Base-by-base conservation (phyloP, 1,139 yeast genomes). In the Debaryomyces psychrophilus region DNA sequence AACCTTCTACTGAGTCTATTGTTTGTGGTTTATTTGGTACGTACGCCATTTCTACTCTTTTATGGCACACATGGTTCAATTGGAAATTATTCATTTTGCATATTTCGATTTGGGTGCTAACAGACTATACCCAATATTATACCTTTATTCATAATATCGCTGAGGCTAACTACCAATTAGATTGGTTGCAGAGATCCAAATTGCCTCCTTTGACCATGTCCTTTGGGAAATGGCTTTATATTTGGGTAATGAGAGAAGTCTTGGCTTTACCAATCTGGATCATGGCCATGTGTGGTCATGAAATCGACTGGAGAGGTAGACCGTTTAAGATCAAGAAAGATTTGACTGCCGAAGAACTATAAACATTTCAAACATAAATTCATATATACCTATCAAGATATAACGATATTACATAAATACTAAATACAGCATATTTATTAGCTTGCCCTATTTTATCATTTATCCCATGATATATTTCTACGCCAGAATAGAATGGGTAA, bases 221-320 rank as follows among this genome's bases (percentile, higher is more conserved):
- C 1, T 44, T 51, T 15, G 35, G 46, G 31, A 54, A 49, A 28
- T 73, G 78, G 77, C 42, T 60, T 6, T 54, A 57, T 41, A 57
- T 69, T 20, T 90, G 97, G 97, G 31, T 76, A 0, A 60, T 81
- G 40, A 71, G 97, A 44, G 97, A 90, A 59, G 17, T 75, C 0
- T 67, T 89, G 49, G 97, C 97, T 1, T 69, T 90, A 28, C 96
- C 96, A 0, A 81, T 90, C 22, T 90, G 97, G 97, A 52, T 85
- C 3, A 73, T 70, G 33, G 96, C 97, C 1, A 85, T 90, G 85
- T 57, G 74, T 36, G 96, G 97, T 0, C 85, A 86, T 31, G 78
- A 76, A 44, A 86, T 90, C 34, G 85, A 83, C 50, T 90, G 97
- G 97, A 72, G 97, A 50, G 88, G 90, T 22, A 74, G 81, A 49